Evolutionary conservation across 2,329 filamentous ascomycete species (phyloP).

Genomic region (Bimuria novae-zelandiae): DNA sequence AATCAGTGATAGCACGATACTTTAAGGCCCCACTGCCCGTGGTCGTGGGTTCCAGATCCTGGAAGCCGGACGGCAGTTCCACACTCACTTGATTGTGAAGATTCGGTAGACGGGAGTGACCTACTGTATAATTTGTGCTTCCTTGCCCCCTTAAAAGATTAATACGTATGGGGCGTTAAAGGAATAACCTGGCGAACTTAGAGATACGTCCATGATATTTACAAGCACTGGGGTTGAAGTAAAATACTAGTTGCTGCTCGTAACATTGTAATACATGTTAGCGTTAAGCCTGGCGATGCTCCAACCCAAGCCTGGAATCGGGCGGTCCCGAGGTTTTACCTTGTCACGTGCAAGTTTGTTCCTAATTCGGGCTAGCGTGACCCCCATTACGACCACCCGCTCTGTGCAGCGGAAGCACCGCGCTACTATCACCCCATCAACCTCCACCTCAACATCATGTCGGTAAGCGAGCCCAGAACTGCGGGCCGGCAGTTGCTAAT

Average conservation of each 20-base stretch:
- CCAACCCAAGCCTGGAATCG: too few species aligned
- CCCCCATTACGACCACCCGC: background rate
- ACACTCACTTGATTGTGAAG: background rate
- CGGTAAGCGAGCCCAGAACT: background rate
- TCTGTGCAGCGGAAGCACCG: background rate
- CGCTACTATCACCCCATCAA: background rate
- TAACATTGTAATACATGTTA: too few species aligned
- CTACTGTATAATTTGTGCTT: background rate
- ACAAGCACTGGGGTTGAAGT: too few species aligned
- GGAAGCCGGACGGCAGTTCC: background rate
- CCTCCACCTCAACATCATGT: background rate
- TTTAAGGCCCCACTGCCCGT: background rate
- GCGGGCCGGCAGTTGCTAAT: background rate
- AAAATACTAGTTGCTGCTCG: too few species aligned
- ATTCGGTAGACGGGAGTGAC: background rate
- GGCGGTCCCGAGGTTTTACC: too few species aligned
- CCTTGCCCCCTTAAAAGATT: too few species aligned
- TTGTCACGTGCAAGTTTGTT: background rate
- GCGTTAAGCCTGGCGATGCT: too few species aligned
- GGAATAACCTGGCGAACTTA: too few species aligned
- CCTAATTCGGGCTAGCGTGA: background rate
- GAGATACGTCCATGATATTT: too few species aligned
- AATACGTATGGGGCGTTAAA: too few species aligned
- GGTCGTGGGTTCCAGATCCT: background rate
- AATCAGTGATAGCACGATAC: background rate